Base-by-base conservation (phyloP, 202 grass and related monocot species). In the Sporobolus alterniflorus region DNA sequence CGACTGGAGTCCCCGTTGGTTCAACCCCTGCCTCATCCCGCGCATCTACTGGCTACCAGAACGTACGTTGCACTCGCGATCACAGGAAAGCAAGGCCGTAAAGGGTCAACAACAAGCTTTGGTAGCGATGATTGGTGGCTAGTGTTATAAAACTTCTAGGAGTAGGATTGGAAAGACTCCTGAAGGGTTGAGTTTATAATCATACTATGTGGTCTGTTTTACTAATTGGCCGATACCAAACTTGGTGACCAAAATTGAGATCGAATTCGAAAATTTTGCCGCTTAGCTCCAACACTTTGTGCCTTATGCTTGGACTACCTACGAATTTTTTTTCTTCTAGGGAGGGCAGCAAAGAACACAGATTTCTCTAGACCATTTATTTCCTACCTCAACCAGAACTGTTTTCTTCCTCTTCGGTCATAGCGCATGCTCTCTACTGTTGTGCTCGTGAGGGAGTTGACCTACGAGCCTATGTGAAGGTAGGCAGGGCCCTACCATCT, bases 371-470 rank as follows among this genome's bases (percentile, higher is more conserved):
- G 77, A 89, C 74, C 41, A 49, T 63, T 69, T 68, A 40, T 40
- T 40, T 40, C 39, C n/a, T n/a, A n/a, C n/a, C n/a, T n/a, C n/a
- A n/a, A 2, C 72, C 65, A 85, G 32, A 49, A 73, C 4, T 41
- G 47, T 50, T 65, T 22, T 71, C 7, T 72, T 39, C 71, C 62
- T 65, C 54, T 50, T 64, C 61, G 64, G 15, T 86, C 60, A 77
- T n/a, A 25, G 76, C 66, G 15, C 64, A 64, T 9, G 6, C 33
- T 6, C 21, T 61, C 42, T 47, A 67, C 72, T 13, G n/a, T 11
- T 57, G 54, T 90, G 60, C 78, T 52, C 78, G 83, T 24, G 43
- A 61, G 63, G 67, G 50, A 64, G 78, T 74, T 86, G 73, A 86
- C 71, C 82, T 85, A 56, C 47, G 36, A 81, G 44, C 64, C 33